These are phyloP conservation scores for Diaporthe ampelina DNA, from an alignment of 2,329 filamentous ascomycete genomes.

Conservation along the genomic window DNA sequence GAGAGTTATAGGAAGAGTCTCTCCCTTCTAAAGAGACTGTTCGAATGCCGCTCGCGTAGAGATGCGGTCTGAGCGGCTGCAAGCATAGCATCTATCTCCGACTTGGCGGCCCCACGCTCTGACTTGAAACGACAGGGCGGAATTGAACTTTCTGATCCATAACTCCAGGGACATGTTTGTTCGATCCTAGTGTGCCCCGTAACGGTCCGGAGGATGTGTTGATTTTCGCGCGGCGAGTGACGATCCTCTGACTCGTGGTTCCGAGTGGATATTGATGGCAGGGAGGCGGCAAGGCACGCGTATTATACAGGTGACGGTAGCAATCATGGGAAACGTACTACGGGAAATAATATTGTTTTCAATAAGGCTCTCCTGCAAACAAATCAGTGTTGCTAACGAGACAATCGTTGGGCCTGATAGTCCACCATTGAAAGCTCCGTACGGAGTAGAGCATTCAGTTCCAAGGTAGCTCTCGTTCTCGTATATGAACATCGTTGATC, in stretches of 20 bases:
- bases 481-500: constrained; percentile 32
- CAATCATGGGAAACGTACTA: background rate
- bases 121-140: constrained; percentile 31
- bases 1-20: background rate
- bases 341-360: background rate
- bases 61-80: constrained; percentile 4
- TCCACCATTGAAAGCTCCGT: background rate
- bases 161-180: constrained; percentile 17
- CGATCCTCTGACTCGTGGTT: constrained; percentile 25
- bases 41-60: background rate
- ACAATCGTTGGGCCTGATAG: background rate
- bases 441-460: background rate
- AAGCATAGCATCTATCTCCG: constrained; percentile 26
- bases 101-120: constrained; percentile 29
- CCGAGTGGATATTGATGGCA: constrained; percentile 23
- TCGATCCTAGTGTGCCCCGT: constrained; percentile 19
- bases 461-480: background rate
- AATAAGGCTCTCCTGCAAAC: background rate
- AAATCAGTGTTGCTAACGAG: too few relatives aligned
- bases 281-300: constrained; percentile 13
- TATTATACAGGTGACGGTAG: background rate
- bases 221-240: constrained; percentile 23
- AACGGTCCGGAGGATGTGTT: constrained; percentile 6
- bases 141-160: constrained; percentile 28
- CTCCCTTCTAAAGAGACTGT: constrained; percentile 23